These are phyloP conservation scores for Chaetoscypha palmicola DNA, from an alignment of 2,329 filamentous ascomycete species.

Conservation along the genomic window DNA sequence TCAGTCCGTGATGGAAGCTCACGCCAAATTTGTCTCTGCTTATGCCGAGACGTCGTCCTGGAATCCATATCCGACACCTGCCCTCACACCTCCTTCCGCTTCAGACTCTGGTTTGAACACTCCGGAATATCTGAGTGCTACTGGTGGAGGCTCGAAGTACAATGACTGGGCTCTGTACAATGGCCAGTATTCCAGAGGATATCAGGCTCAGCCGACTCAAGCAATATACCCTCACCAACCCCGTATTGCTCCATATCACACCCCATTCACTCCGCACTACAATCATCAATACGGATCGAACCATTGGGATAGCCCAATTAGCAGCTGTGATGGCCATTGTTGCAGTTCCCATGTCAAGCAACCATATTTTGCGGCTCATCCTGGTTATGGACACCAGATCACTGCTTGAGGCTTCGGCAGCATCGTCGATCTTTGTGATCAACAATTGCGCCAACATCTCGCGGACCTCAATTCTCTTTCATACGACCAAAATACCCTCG, in stretches of 20 bases:
- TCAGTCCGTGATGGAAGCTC: conserved; percentile 26
- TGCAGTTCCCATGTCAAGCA: conserved; percentile 41
- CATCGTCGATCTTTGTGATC: conserved; percentile 7
- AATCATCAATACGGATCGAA: conserved; percentile 31
- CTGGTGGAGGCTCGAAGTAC: conserved; percentile 42
- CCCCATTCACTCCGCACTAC: conserved; percentile 40
- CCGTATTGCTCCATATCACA: conserved; percentile 40
- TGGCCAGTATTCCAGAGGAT: conserved; percentile 38
- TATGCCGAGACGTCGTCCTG: conserved; percentile 26
- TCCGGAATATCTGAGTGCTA: conserved; percentile 43
- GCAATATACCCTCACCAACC: conserved; percentile 34
- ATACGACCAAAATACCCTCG: conserved; percentile 15
- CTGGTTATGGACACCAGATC: conserved; percentile 40
- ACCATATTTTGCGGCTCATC: conserved; percentile 39
- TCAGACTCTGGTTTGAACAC: conserved; percentile 47
- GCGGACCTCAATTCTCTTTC: conserved; percentile 4
- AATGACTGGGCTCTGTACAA: conserved; percentile 46
- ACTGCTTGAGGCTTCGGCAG: conserved; percentile 31
- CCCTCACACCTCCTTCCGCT: conserved; percentile 46
- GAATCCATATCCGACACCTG: conserved; percentile 29
- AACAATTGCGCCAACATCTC: no score
- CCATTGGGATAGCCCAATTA: conserved; percentile 39
- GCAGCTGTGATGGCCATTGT: conserved; percentile 40
- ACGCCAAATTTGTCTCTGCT: conserved; percentile 23
- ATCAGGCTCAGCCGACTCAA: conserved; percentile 28